A percentile compares a stretch with the other conserved stretches of the same genome.
Conservation (phyloP, 768 basidiomycete species). For the Leccinum olivaceopallidum region DNA sequence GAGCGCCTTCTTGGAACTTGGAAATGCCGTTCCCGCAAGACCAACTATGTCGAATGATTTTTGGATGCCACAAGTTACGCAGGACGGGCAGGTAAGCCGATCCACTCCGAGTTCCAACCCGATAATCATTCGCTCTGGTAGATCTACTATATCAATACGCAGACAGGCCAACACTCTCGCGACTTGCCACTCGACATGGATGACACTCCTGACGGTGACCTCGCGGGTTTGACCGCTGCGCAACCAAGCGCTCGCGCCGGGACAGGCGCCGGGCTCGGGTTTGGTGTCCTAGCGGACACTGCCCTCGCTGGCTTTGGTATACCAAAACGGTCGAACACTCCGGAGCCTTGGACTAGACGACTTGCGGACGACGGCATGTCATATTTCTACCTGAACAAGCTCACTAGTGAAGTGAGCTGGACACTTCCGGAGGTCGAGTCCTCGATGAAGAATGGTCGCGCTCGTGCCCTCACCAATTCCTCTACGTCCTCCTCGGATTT, state of each 20-base stretch:
- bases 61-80: slow-evolving; percentile 88
- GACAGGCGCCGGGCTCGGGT: slow-evolving; percentile 51
- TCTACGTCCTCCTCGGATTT: slow-evolving; percentile 35
- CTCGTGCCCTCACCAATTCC: slow-evolving; percentile 35
- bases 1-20: slow-evolving; percentile 37
- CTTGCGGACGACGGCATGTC: slow-evolving; percentile 82
- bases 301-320: slow-evolving; percentile 59
- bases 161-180: slow-evolving; percentile 78
- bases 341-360: slow-evolving; percentile 82
- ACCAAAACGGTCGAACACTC: slow-evolving; percentile 56
- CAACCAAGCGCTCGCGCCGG: slow-evolving; percentile 58
- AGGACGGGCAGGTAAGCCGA: slow-evolving; percentile 74
- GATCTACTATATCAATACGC: slow-evolving; percentile 96
- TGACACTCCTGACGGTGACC: slow-evolving; percentile 61
- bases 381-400: slow-evolving; percentile 76
- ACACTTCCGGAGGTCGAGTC: slow-evolving; percentile 52
- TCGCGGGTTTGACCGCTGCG: slow-evolving; percentile 55
- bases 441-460: slow-evolving; percentile 31
- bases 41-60: slow-evolving; percentile 63
- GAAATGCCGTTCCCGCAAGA: slow-evolving; percentile 28
- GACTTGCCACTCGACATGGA: slow-evolving; percentile 81
- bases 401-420: slow-evolving; percentile 69
- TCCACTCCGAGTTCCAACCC: not conserved
- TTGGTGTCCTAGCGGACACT: slow-evolving; percentile 38
- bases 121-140: slow-evolving; percentile 31